Evolutionary conservation across 1,284 basidiomycete genomes (phyloP).

Genomic region (Sanguinoderma infundibulare): DNA sequence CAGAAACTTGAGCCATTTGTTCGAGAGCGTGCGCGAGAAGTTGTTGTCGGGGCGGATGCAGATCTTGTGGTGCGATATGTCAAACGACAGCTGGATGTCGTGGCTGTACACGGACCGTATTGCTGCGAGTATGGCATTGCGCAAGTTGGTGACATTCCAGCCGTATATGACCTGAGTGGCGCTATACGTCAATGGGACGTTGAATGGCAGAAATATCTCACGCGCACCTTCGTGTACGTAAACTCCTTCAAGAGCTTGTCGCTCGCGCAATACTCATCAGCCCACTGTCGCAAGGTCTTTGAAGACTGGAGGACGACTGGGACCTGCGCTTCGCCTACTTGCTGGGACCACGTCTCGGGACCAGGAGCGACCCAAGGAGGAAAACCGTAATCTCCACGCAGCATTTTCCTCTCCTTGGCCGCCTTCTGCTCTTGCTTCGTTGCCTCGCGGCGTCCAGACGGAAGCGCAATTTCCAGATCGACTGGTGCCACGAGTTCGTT

Average conservation of each 20-base stretch:
- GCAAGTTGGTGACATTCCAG: conserved; percentile 67
- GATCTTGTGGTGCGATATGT: conserved; percentile 47
- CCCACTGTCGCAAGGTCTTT: conserved; percentile 67
- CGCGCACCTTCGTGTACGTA: conserved; percentile 56
- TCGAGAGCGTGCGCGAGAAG: conserved; percentile 64
- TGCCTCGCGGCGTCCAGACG: conserved; percentile 23
- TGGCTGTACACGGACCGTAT: conserved; percentile 58
- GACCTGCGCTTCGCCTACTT: not conserved
- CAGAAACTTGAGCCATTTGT: conserved; percentile 67
- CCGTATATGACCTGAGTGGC: conserved; percentile 58
- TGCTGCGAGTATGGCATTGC: conserved; percentile 53
- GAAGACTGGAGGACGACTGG: conserved; percentile 46
- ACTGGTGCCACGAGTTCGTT: conserved; percentile 8
- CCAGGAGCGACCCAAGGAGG: conserved; percentile 37
- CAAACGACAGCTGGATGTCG: conserved; percentile 53
- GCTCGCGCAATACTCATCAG: conserved; percentile 70
- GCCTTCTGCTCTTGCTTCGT: conserved; percentile 30
- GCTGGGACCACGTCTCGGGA: conserved; percentile 12
- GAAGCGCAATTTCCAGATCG: conserved; percentile 12
- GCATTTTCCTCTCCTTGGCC: conserved; percentile 26
- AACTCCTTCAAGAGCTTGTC: conserved; percentile 68
- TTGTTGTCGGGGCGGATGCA: conserved; percentile 64
- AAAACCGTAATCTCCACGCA: conserved; percentile 28
- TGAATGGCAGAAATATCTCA: not conserved
- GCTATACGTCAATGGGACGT: not conserved